Conservation (phyloP, 2,329 filamentous ascomycete genomes). For the Aspergillus bombycis region DNA sequence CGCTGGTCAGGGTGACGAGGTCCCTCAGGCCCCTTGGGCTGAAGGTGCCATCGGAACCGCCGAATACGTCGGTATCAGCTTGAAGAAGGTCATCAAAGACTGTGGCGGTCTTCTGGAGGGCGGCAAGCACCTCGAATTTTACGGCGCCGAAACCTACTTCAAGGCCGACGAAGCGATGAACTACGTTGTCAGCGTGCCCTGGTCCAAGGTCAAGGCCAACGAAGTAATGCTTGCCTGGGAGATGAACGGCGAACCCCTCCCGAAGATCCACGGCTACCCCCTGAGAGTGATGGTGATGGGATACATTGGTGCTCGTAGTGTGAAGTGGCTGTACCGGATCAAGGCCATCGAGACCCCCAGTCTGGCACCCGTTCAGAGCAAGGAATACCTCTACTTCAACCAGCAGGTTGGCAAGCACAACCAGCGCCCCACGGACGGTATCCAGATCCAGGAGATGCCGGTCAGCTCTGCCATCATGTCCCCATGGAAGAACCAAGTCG, state of each 20-base stretch:
- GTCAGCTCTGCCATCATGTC: slow-evolving; percentile 69
- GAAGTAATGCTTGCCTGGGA: slow-evolving; percentile 72
- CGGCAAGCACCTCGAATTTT: slow-evolving; percentile 68
- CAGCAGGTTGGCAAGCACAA: slow-evolving; percentile 72
- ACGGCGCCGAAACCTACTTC: slow-evolving; percentile 73
- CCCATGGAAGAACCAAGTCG: slow-evolving; percentile 62
- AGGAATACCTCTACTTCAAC: slow-evolving; percentile 70
- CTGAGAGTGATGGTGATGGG: slow-evolving; percentile 65
- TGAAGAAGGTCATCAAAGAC: slow-evolving; percentile 71
- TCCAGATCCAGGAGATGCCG: slow-evolving; percentile 73
- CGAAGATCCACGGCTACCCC: slow-evolving; percentile 68
- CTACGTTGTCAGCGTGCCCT: slow-evolving; percentile 69
- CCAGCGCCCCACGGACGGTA: slow-evolving; percentile 59
- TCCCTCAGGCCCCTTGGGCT: slow-evolving; percentile 56
- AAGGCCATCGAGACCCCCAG: slow-evolving; percentile 62
- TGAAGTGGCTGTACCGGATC: slow-evolving; percentile 67
- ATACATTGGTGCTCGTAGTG: slow-evolving; percentile 68
- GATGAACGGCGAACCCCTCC: slow-evolving; percentile 69
- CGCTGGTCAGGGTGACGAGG: slow-evolving; percentile 68
- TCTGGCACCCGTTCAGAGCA: slow-evolving; percentile 64
- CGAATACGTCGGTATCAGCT: slow-evolving; percentile 62
- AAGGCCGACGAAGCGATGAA: slow-evolving; percentile 68
- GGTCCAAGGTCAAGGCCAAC: slow-evolving; percentile 67
- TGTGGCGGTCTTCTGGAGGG: slow-evolving; percentile 64
- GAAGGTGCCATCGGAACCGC: slow-evolving; percentile 72